A percentile compares a stretch with the other conserved stretches of the same genome.
Conservation (phyloP, 2,329 filamentous ascomycete species). For the Diaporthe citri region DNA sequence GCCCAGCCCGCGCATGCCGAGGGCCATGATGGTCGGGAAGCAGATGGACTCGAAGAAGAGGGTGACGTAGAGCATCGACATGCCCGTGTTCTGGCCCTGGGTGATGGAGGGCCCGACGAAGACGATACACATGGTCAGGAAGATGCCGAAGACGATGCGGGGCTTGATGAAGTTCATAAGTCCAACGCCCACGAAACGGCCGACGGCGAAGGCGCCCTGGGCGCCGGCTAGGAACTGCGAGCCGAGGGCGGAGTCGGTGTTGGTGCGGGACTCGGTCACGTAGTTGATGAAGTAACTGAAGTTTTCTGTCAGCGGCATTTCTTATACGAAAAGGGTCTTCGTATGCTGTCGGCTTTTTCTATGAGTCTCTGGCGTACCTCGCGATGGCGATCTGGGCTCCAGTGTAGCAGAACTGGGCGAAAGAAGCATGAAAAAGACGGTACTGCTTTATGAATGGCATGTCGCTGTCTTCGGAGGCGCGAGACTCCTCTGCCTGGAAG, state of each 20-base stretch:
- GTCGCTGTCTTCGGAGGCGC: constrained; percentile 64
- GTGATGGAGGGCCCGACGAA: constrained; percentile 68
- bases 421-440: constrained; percentile 80
- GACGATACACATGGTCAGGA: constrained; percentile 73
- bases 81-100: constrained; percentile 58
- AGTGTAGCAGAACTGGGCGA: constrained; percentile 83
- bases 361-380: constrained; percentile 40
- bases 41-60: constrained; percentile 86
- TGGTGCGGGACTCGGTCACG: constrained; percentile 69
- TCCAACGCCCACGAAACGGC: constrained; percentile 75
- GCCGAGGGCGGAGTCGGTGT: constrained; percentile 63
- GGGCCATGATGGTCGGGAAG: constrained; percentile 84
- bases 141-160: constrained; percentile 76
- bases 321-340: too few species aligned
- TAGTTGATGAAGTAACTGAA: constrained; percentile 80
- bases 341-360: too few species aligned
- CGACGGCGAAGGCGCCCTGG: constrained; percentile 78
- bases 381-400: constrained; percentile 78
- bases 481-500: constrained; percentile 67
- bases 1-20: constrained; percentile 81
- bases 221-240: constrained; percentile 80
- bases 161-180: constrained; percentile 77
- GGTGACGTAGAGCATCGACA: constrained; percentile 75
- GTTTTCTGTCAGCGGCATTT: background rate
- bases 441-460: constrained; percentile 79